phyloP scores from a whole-genome alignment of 495 filamentous ascomycete genomes.

The Neurospora sp. region DNA sequence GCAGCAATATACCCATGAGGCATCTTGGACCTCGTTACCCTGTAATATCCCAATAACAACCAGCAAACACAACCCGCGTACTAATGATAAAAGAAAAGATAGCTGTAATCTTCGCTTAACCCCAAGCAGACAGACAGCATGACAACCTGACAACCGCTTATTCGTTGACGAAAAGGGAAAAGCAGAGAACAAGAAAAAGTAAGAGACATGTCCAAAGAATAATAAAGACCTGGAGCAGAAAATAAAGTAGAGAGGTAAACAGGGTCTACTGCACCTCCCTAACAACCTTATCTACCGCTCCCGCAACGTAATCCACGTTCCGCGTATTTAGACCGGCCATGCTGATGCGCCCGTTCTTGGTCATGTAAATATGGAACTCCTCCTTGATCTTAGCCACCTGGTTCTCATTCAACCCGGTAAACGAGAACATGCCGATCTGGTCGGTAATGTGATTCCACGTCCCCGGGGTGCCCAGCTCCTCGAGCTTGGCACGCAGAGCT shows the following conservation, averaged over 20 bases:
- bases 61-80: neutral
- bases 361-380: slow-evolving; percentile 92
- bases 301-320: slow-evolving; percentile 89
- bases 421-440: slow-evolving; percentile 99
- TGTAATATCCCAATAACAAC: neutral
- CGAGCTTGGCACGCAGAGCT: slow-evolving; percentile 63
- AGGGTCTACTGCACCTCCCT: slow-evolving; percentile 39
- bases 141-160: neutral
- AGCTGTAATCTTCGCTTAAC: neutral
- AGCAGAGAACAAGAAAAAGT: neutral
- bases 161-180: neutral
- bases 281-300: slow-evolving; percentile 78
- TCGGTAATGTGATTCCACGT: slow-evolving; percentile 94
- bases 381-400: slow-evolving; percentile 76
- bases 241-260: neutral
- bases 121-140: neutral
- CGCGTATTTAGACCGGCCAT: slow-evolving; percentile 91
- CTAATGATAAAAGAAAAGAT: neutral
- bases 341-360: slow-evolving; percentile 94
- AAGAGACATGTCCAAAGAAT: neutral
- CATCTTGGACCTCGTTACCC: neutral
- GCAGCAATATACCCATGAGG: neutral
- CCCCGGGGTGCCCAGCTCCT: slow-evolving; percentile 74
- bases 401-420: slow-evolving; percentile 77
- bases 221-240: neutral